These are phyloP conservation scores for Eucalyptus tenuipes DNA, from an alignment of 345 rosid genomes.

Conservation along the genomic window DNA sequence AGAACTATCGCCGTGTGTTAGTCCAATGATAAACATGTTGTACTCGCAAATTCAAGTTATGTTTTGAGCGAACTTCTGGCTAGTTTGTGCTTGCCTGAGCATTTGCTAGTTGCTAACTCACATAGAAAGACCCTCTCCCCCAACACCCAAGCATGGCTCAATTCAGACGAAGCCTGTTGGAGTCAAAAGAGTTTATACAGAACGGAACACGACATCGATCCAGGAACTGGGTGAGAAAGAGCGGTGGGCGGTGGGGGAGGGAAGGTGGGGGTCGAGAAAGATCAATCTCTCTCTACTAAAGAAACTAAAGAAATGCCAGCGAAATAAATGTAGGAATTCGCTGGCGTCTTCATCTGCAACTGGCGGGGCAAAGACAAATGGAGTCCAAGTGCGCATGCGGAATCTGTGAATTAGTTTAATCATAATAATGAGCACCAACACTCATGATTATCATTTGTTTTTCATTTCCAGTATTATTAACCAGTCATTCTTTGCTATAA, in stretches of 20 bases:
- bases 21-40: background rate
- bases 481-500: background rate
- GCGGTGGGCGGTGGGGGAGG: background rate
- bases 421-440: background rate
- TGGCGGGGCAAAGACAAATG: background rate
- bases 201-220: background rate
- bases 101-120: background rate
- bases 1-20: accelerated
- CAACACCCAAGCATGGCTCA: background rate
- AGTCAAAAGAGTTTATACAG: background rate
- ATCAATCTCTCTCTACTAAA: background rate
- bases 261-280: background rate
- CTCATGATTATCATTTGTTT: background rate
- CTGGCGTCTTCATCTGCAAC: background rate
- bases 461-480: background rate
- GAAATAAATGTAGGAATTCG: accelerated
- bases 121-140: background rate
- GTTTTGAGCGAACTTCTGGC: background rate
- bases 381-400: background rate
- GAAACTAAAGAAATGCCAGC: background rate
- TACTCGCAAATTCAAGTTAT: background rate
- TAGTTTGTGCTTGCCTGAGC: background rate
- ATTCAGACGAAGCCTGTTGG: background rate
- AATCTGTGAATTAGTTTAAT: background rate
- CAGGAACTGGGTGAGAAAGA: background rate